A percentile compares a stretch with the other conserved stretches of the same genome.
Conservation (phyloP, 805 yeast species). For the Metschnikowia koreensis region DNA sequence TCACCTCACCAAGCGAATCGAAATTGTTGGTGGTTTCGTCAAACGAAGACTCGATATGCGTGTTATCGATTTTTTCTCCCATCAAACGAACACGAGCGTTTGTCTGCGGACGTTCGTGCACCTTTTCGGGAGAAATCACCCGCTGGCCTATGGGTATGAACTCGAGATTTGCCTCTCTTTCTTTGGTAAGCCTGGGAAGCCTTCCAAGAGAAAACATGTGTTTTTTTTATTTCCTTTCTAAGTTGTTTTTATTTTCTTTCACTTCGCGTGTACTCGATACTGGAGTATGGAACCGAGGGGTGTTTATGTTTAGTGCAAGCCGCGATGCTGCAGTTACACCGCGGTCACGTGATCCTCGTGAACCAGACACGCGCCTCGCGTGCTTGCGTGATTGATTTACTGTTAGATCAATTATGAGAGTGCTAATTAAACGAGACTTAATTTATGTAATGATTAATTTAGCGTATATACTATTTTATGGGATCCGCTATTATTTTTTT, state of each 20-base stretch:
- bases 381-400: no score
- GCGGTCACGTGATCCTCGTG: constrained; percentile 1
- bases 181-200: constrained; percentile 19
- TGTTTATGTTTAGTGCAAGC: constrained; percentile 1
- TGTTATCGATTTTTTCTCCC: constrained; percentile 9
- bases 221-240: no score
- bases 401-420: no score
- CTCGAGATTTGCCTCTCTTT: constrained; percentile 18
- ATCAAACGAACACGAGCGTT: constrained; percentile 6
- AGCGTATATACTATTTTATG: no score
- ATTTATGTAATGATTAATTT: background rate
- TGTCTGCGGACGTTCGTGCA: background rate
- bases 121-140: constrained; percentile 4
- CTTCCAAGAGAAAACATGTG: constrained; percentile 19
- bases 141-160: constrained; percentile 28
- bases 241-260: background rate
- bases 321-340: background rate
- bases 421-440: no score
- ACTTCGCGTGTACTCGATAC: background rate
- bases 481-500: background rate
- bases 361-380: no score
- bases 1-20: constrained; percentile 6
- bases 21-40: constrained; percentile 12
- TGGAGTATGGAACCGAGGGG: background rate
- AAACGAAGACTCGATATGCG: constrained; percentile 13